phyloP scores from a whole-genome alignment of 352 stramenopile species.

The Halophytophthora polymorphica region DNA sequence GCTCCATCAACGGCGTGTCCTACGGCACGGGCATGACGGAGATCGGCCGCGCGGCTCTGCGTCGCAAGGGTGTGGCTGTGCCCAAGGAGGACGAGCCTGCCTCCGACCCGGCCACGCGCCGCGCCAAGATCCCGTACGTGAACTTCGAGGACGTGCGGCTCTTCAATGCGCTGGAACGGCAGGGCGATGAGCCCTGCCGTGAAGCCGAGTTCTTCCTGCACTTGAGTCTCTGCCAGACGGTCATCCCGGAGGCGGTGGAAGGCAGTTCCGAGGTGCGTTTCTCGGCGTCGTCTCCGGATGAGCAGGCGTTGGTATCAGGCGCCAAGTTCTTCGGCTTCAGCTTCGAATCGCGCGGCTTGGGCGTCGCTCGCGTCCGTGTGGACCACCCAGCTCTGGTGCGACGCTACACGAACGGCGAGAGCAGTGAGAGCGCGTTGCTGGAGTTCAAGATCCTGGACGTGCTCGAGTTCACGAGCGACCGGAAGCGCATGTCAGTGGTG shows the following conservation, averaged over 20 bases:
- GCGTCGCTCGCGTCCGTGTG: slow-evolving; percentile 59
- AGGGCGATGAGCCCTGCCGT: slow-evolving; percentile 16
- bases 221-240: slow-evolving; percentile 78
- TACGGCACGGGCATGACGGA: slow-evolving; percentile 90
- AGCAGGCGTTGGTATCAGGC: slow-evolving; percentile 87
- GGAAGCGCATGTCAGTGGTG: slow-evolving; percentile 81
- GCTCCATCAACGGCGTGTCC: slow-evolving; percentile 89
- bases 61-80: slow-evolving; percentile 58
- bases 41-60: slow-evolving; percentile 67
- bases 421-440: slow-evolving; percentile 43
- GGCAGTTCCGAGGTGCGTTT: slow-evolving; percentile 52
- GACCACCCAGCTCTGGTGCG: slow-evolving; percentile 27
- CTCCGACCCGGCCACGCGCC: slow-evolving; percentile 13
- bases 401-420: slow-evolving; percentile 21
- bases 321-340: slow-evolving; percentile 78
- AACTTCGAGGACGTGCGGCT: slow-evolving; percentile 73
- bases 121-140: slow-evolving; percentile 59
- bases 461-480: slow-evolving; percentile 94
- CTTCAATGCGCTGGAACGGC: slow-evolving; percentile 38
- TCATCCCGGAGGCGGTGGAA: slow-evolving; percentile 64
- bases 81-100: slow-evolving; percentile 29
- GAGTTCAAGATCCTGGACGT: slow-evolving; percentile 90
- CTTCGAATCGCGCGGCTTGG: slow-evolving; percentile 67
- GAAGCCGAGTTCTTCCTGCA: slow-evolving; percentile 85
- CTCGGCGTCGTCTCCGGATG: slow-evolving; percentile 82